phyloP scores from a whole-genome alignment of 208 protist genomes.

The Trypanosoma congolense region DNA sequence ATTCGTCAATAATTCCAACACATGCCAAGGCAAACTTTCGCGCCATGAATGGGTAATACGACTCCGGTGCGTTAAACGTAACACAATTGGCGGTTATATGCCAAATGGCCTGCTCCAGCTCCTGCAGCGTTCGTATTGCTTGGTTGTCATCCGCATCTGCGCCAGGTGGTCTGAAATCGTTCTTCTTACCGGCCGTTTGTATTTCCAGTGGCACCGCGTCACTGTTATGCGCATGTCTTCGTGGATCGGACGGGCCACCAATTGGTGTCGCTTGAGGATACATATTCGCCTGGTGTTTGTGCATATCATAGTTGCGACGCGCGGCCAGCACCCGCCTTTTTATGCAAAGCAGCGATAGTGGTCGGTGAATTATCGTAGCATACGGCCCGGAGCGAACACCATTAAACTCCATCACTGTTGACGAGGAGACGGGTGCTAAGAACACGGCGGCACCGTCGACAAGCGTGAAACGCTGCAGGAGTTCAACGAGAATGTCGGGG shows the following conservation, averaged over 20 bases:
- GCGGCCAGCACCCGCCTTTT: slow-evolving; percentile 52
- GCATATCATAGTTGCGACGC: slow-evolving; percentile 42
- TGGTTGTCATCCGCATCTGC: slow-evolving; percentile 8
- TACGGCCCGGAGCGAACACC: slow-evolving; percentile 65
- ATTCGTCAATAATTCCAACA: slow-evolving; percentile 47
- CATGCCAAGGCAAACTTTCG: slow-evolving; percentile 53
- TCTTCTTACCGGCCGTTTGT: not conserved
- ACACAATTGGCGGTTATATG: slow-evolving; percentile 80
- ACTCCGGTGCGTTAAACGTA: slow-evolving; percentile 79
- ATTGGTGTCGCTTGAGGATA: not conserved
- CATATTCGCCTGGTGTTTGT: slow-evolving; percentile 3
- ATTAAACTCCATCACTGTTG: slow-evolving; percentile 82
- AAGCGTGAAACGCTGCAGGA: slow-evolving; percentile 59
- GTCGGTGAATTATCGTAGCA: slow-evolving; percentile 38
- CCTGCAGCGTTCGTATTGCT: slow-evolving; percentile 36
- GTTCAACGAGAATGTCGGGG: slow-evolving; percentile 47
- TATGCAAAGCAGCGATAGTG: slow-evolving; percentile 52
- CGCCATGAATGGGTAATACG: slow-evolving; percentile 61
- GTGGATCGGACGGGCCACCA: slow-evolving; percentile 7
- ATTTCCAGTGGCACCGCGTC: not conserved
- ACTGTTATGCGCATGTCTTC: slow-evolving; percentile 7
- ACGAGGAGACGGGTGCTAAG: slow-evolving; percentile 43
- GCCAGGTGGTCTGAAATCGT: not conserved
- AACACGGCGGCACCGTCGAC: slow-evolving; percentile 66
- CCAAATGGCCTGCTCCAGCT: slow-evolving; percentile 73